Base-by-base conservation (phyloP, 441 rosid genomes). In the Erodium texanum region DNA sequence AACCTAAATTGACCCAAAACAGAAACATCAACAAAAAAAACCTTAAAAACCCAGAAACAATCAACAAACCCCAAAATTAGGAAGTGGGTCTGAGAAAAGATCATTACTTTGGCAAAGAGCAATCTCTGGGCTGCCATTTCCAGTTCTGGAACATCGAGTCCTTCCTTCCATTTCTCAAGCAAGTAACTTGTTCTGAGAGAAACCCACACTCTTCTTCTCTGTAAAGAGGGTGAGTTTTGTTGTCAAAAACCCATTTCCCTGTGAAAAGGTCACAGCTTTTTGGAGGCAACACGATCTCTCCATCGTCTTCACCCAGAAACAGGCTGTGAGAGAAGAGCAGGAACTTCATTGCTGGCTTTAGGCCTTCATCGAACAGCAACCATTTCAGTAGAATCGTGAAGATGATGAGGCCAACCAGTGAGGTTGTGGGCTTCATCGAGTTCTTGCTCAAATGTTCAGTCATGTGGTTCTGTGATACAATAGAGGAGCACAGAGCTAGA, bases 81-180 rank as follows among this genome's bases (percentile, higher is more conserved):
- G 11, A 38, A 38, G 45, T 38, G 45, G 45, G 45, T 38, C 45
- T 38, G 45, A 38, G 45, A 7, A 38, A 38, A 38, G 11, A 38
- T 7, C 45, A 38, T 74, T 74, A 89, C 97, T 77, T 84, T 66
- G 97, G 97, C 62, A 91, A 69, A 68, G 88, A 81, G 62, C 97
- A 91, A 64, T 86, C 89, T 72, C 83, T 80, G 14, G 97, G 97
- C 73, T 91, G 89, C 97, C 97, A 91, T 80, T 82, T 86, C 97
- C 97, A 91, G 24, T 82, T 84, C 84, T 91, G 97, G 62, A 77
- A 91, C 75, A 65, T 1, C 27, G 97, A 89, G 74, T 91, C 89
- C 72, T 85, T 83, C 74, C 97, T 86, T 62, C 97, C 97, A 64
- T 91, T 89, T 76, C 96, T 87, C 79, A 87, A 66, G 68, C 97